Percentiles rank a stretch among this genome's conserved stretches.
phyloP scores from a whole-genome alignment of 768 basidiomycete genomes.

The Gelatoporia subvermispora region DNA sequence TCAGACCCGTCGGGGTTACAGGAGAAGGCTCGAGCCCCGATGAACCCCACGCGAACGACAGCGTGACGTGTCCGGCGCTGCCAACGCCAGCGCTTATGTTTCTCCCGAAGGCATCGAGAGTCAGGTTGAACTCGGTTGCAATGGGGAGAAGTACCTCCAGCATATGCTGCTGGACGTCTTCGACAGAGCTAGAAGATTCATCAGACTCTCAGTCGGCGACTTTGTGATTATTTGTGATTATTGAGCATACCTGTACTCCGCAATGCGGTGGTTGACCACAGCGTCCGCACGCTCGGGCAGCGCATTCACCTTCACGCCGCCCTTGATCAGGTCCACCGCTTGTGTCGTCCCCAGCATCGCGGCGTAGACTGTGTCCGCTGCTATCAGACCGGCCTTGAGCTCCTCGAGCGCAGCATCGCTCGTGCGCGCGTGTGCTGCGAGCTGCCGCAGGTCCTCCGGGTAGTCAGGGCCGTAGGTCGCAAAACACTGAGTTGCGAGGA shows the following conservation, averaged over 20 bases:
- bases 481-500: slow-evolving; percentile 58
- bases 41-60: slow-evolving; percentile 43
- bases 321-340: slow-evolving; percentile 59
- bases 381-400: slow-evolving; percentile 42
- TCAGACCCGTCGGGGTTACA: slow-evolving; percentile 39
- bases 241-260: slow-evolving; percentile 20
- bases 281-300: slow-evolving; percentile 71
- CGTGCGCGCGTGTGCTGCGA: slow-evolving; percentile 41
- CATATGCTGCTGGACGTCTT: slow-evolving; percentile 19
- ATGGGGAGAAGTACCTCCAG: slow-evolving; percentile 36
- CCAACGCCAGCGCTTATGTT: slow-evolving; percentile 27
- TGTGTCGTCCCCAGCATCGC: slow-evolving; percentile 67
- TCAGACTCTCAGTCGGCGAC: too few relatives aligned
- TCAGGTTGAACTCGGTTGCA: slow-evolving; percentile 50
- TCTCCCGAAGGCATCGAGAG: slow-evolving; percentile 53
- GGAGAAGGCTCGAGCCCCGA: slow-evolving; percentile 64
- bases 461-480: slow-evolving; percentile 58
- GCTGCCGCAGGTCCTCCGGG: slow-evolving; percentile 39
- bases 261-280: slow-evolving; percentile 69
- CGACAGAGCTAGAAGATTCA: slow-evolving; percentile 25
- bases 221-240: not conserved
- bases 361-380: slow-evolving; percentile 30
- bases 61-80: slow-evolving; percentile 41
- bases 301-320: slow-evolving; percentile 48
- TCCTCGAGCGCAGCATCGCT: slow-evolving; percentile 48